Evolutionary conservation across 2,329 filamentous ascomycete genomes (phyloP).

Genomic region (Diaporthe sp.): DNA sequence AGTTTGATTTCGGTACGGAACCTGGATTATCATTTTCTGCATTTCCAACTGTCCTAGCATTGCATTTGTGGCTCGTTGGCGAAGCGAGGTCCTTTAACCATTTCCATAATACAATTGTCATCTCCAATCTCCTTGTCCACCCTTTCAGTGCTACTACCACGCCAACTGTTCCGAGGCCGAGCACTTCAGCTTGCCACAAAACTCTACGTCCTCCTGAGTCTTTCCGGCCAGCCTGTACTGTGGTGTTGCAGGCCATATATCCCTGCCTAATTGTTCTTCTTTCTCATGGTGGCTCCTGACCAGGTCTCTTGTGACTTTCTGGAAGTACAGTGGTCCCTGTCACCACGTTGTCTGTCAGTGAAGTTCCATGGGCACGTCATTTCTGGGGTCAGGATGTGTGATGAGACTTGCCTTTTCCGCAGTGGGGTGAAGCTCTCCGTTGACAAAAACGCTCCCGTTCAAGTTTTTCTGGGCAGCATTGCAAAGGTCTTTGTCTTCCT

Average conservation of each 20-base stretch:
- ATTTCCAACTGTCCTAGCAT: neutral
- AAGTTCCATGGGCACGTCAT: neutral
- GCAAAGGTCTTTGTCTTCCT: slow-evolving; percentile 63
- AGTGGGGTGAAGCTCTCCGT: slow-evolving; percentile 62
- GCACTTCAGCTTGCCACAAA: slow-evolving; percentile 42
- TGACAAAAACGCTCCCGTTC: slow-evolving; percentile 59
- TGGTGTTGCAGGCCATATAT: neutral
- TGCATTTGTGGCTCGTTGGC: too few species aligned
- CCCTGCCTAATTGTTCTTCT: neutral
- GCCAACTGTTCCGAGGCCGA: neutral
- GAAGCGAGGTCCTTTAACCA: neutral
- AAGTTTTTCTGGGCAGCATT: slow-evolving; percentile 60
- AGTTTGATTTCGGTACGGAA: too few species aligned
- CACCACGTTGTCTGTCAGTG: neutral
- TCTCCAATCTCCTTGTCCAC: neutral
- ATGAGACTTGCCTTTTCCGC: slow-evolving; percentile 51
- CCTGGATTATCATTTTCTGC: neutral
- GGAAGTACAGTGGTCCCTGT: slow-evolving; percentile 2
- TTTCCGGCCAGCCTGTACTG: neutral
- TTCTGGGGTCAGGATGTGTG: too few species aligned
- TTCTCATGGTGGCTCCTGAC: neutral
- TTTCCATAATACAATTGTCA: neutral
- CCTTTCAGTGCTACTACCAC: neutral
- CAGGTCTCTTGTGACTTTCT: neutral
- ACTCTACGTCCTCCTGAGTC: neutral